Base-by-base conservation (phyloP, 2,329 filamentous ascomycete species). In the Fusarium sp. region DNA sequence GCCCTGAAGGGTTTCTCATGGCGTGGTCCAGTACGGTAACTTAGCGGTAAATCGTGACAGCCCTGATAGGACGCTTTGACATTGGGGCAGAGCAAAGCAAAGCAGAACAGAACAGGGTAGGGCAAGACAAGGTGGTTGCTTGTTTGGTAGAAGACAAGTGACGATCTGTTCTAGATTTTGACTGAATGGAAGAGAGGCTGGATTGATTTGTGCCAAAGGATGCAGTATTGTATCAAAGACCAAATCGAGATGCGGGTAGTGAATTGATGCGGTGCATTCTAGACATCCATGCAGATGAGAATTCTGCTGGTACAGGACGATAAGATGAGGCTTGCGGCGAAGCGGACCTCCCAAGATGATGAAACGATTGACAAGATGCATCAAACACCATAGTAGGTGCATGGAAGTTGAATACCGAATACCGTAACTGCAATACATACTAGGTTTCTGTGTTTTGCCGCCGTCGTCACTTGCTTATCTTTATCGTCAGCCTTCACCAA, bases 141-240 rank as follows among this genome's bases (percentile, higher is more conserved):
- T 61, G 42, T 41, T 62, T 57, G 48, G 61, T 59, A 48, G 48
- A 57, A 59, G 46, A 55, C 50, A 53, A 63, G 43, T 47, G 47
- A 42, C 55, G 70, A 73, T 74, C 72, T 74, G 71, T 46, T 59
- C 68, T 68, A 70, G 72, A 74, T 74, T 63, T 32, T 32, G 25
- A 51, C 34, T 51, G 34, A 41, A 51, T 14, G 25, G 21, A 27
- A 28, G 72, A 70, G 49, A 40, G 23, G 61, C 48, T 49, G 55
- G 55, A 45, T 53, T 51, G 58, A 46, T 54, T 50, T 66, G 42
- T 42, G 63, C 55, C 65, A 69, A 51, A 69, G 43, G 40, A 49
- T 45, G 42, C 58, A 56, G 42, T 32, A 34, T 34, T 30, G 28
- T 48, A 53, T 69, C 57, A 53, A 63, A 63, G 48, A 49, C 53